Evolutionary conservation across 768 basidiomycete species (phyloP), one percentile per base, ranked within the genome.

Genomic region (Suillus alpinus): DNA sequence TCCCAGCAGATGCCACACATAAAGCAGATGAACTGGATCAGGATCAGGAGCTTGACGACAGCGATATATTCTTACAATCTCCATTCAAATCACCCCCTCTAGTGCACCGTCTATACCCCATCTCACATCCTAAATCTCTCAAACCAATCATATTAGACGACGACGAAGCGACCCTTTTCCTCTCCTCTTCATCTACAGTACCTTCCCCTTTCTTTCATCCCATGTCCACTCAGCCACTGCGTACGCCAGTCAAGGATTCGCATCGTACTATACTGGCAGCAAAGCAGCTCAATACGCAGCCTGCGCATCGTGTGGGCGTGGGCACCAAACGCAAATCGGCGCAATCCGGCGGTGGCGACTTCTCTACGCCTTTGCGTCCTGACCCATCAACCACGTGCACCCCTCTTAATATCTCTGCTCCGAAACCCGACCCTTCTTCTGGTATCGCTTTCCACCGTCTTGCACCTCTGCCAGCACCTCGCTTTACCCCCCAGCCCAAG

Each of bases 291-390:
- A 77, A 76, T 59, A 46, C 65, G 18, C 68, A 52, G 12, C 20
- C 61, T 1, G 52, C 64, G 0, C 50, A 59, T 50, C 73, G 72
- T 13, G 66, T 78, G 40, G 78, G 80, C 13, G 75, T 80, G 3
- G 86, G 87, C 43, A 85, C 82, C 1, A 90, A 90, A 71, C 85
- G 88, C 67, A 90, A 89, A 6, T 73, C 69, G 1, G 68, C 66
- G 6, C 72, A 78, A 76, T 49, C 75, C 74, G 56, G 80, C 72
- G 64, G 80, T 36, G 53, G 53, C 23, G 53, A 55, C 76, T 85
- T 63, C 75, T 76, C 77, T 46, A 89, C 87, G 10, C 88, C 88
- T 4, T 78, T 85, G 10, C 81, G 81, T 20, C 80, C 81, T 39
- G 73, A 60, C 55, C 68, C 77, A 14, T 55, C 37, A 18, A 4